Conservation (phyloP, 2,329 filamentous ascomycete species). For the Fusarium luffae region DNA sequence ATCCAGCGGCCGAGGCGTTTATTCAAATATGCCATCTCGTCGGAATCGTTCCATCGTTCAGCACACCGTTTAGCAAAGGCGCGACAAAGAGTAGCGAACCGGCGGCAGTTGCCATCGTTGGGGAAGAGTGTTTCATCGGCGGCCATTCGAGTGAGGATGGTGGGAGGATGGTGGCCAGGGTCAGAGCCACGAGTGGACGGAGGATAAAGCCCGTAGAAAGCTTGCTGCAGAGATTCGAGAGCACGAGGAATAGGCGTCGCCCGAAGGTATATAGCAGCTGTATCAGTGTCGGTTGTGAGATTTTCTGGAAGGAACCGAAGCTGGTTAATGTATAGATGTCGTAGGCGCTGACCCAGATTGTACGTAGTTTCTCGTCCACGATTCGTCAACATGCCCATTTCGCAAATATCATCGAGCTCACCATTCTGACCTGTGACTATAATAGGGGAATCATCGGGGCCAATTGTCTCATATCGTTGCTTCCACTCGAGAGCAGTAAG, state of each 20-base stretch:
- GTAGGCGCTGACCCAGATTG: constrained; percentile 73
- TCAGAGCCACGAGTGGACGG: constrained; percentile 53
- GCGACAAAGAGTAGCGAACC: constrained; percentile 75
- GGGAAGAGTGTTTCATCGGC: constrained; percentile 83
- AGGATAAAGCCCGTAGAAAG: constrained; percentile 81
- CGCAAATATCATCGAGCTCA: constrained; percentile 84
- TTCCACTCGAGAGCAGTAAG: constrained; percentile 68
- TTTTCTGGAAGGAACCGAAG: constrained; percentile 74
- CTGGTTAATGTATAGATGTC: constrained; percentile 79
- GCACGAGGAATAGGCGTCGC: constrained; percentile 80
- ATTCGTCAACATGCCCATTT: constrained; percentile 80
- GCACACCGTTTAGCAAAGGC: constrained; percentile 79
- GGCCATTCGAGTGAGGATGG: constrained; percentile 72
- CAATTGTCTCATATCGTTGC: constrained; percentile 86
- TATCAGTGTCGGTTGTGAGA: constrained; percentile 63
- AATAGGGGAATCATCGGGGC: constrained; percentile 73
- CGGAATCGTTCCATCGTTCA: constrained; percentile 77
- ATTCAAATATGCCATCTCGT: constrained; percentile 87
- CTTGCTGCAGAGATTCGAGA: constrained; percentile 80
- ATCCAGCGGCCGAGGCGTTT: constrained; percentile 85
- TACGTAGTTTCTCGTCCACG: constrained; percentile 77
- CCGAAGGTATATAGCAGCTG: constrained; percentile 76
- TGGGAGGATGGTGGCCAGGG: constrained; percentile 66
- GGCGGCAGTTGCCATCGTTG: constrained; percentile 78
- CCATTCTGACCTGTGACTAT: constrained; percentile 74